These are phyloP conservation scores for Entomortierella lignicola DNA, from an alignment of 192 early-diverging fungal genomes.

Conservation along the genomic window DNA sequence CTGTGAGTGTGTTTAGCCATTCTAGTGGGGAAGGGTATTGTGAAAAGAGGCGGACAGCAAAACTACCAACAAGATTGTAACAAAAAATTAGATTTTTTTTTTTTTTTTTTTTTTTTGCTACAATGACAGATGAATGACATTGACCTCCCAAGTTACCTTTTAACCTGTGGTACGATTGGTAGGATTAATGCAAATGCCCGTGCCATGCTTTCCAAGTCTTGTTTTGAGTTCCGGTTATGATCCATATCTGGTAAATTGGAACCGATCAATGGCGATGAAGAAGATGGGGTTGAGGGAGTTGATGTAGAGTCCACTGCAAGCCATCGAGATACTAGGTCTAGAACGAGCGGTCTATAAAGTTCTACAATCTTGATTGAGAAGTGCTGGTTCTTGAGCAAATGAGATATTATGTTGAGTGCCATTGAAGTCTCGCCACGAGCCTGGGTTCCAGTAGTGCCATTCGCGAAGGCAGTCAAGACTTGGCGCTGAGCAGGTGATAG, in stretches of 20 bases:
- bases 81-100: slow-evolving; percentile 5
- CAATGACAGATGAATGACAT: neutral
- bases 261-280: slow-evolving; percentile 5
- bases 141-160: slow-evolving; percentile 54
- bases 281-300: slow-evolving; percentile 8
- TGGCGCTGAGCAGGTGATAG: slow-evolving; percentile 28
- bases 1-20: slow-evolving; percentile 56
- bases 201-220: slow-evolving; percentile 54
- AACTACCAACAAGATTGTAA: slow-evolving; percentile 20
- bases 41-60: slow-evolving; percentile 67
- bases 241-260: slow-evolving; percentile 13
- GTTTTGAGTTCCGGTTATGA: slow-evolving; percentile 11
- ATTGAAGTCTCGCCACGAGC: slow-evolving; percentile 19
- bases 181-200: slow-evolving; percentile 70
- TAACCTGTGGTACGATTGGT: slow-evolving; percentile 77
- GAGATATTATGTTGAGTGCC: slow-evolving; percentile 36
- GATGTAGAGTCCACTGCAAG: slow-evolving; percentile 53
- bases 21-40: slow-evolving; percentile 65
- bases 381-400: slow-evolving; percentile 40
- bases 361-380: slow-evolving; percentile 52
- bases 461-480: slow-evolving; percentile 19
- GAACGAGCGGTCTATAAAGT: slow-evolving; percentile 78
- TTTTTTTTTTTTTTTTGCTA: slow-evolving; percentile 29
- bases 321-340: slow-evolving; percentile 88
- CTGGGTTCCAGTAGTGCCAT: neutral